These are phyloP conservation scores for Venturia pyrina DNA, from an alignment of 2,329 filamentous ascomycete species.

Conservation along the genomic window DNA sequence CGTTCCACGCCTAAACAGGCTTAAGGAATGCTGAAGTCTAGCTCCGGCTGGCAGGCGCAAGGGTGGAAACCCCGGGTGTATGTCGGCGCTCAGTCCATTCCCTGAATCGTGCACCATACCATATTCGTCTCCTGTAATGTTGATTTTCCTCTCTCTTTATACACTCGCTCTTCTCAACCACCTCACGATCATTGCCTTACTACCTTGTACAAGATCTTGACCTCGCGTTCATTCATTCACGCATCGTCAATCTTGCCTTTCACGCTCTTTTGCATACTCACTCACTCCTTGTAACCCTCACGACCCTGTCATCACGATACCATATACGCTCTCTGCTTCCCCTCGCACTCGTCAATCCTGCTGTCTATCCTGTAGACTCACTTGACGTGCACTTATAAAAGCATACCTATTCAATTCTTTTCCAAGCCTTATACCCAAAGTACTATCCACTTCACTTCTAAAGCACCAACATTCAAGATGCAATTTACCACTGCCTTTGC, in stretches of 20 bases:
- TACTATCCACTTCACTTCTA: background rate
- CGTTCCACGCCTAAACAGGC: background rate
- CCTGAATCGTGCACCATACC: background rate
- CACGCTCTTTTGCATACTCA: constrained; percentile 6
- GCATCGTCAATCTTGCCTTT: background rate
- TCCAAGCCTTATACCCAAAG: background rate
- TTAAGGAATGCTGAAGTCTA: background rate
- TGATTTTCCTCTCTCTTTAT: background rate
- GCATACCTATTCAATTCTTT: background rate
- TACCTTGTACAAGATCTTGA: background rate
- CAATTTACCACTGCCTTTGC: constrained; percentile 8
- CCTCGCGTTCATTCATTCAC: constrained; percentile 11
- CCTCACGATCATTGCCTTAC: background rate
- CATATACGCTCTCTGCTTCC: background rate
- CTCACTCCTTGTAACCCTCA: background rate
- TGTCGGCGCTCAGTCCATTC: background rate
- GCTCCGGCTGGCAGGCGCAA: background rate
- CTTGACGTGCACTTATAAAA: background rate
- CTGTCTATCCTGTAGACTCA: background rate
- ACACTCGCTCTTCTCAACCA: background rate
- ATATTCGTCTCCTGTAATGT: background rate
- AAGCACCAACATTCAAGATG: constrained; percentile 8
- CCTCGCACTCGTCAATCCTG: background rate
- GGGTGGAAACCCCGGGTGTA: background rate
- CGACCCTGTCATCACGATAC: background rate